Base-by-base conservation (phyloP, 331 rosid species). In the Malus hybrid region DNA sequence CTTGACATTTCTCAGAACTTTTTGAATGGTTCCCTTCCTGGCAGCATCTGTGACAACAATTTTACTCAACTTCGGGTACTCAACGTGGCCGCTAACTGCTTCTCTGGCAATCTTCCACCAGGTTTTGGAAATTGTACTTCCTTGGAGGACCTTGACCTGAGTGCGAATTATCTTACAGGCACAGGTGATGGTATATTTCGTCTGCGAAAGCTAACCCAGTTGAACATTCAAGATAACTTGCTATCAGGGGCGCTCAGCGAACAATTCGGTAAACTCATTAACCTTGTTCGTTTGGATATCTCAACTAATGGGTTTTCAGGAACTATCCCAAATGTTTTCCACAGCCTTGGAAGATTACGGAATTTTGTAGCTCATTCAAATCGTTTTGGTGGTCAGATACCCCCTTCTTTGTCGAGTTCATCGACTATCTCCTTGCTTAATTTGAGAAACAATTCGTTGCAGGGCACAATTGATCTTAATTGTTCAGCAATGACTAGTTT, bases 401-500 rank as follows among this genome's bases (percentile, higher is more conserved):
- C 24, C 24, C 24, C 24, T 24, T 24, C 24, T 24, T 24, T 24
- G 24, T 24, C 24, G 24, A 24, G 24, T 24, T 24, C 24, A 5
- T 22, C 76, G 5, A 61, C 12, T 29, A 14, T 82, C 9, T 3
- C 36, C 29, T 6, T 63, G 59, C 75, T 82, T n/a, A 78, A 78
- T 60, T 10, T 63, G 69, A 68, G 66, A 22, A 82, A 82, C 79
- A 82, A 82, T 69, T 82, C 85, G 2, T 55, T 77, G 57, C 14
- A 6, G 20, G 82, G 82, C 44, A 6, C 12, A 46, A 50, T 82
- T 9, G 22, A 39, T 20, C 44, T 78, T 2, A 77, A 78, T 9
- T 82, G 82, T 61, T 13, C 76, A 7, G 69, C 76, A 28, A 68
- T 82, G 82, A 56, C 15, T 62, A 63, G 65, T 46, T 24, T 24